Conservation (phyloP, 192 early-diverging fungal genomes). For the Funneliformis geosporum region DNA sequence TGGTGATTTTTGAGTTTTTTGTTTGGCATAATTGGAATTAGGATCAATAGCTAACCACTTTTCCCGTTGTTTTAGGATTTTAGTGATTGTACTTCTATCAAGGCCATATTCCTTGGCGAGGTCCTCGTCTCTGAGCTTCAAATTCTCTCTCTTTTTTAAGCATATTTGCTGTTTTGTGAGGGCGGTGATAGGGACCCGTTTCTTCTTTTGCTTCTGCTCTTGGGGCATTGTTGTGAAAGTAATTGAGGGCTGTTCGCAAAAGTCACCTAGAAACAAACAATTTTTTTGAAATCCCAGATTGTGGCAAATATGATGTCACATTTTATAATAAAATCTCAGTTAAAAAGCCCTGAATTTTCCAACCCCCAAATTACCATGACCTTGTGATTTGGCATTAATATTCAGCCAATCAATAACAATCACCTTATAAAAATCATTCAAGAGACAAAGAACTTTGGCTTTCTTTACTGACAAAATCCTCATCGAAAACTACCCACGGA, state of each 20-base stretch:
- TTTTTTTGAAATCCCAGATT: slow-evolving; percentile 17
- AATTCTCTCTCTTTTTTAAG: slow-evolving; percentile 27
- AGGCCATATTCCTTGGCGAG: slow-evolving; percentile 30
- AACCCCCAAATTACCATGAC: not conserved
- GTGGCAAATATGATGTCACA: slow-evolving; percentile 9
- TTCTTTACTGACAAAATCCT: not conserved
- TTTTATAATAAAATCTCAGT: not conserved
- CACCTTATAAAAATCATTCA: not conserved
- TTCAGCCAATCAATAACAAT: slow-evolving; percentile 1
- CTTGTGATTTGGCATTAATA: not conserved
- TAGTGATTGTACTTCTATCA: slow-evolving; percentile 33
- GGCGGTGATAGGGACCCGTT: slow-evolving; percentile 35
- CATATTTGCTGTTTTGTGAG: slow-evolving; percentile 33
- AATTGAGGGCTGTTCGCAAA: slow-evolving; percentile 17
- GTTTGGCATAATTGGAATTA: slow-evolving; percentile 28
- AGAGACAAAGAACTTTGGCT: not conserved
- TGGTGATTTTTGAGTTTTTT: slow-evolving; percentile 33
- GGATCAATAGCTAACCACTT: slow-evolving; percentile 34
- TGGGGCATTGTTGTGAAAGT: slow-evolving; percentile 30
- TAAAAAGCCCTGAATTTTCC: not conserved
- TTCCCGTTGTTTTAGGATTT: slow-evolving; percentile 30
- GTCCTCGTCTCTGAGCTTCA: slow-evolving; percentile 33
- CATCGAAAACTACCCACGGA: not conserved
- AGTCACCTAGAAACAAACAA: slow-evolving; percentile 28
- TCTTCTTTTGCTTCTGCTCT: slow-evolving; percentile 33